A percentile compares a stretch with the other conserved stretches of the same genome.
Evolutionary conservation across 192 early-diverging fungal species (phyloP).

Genomic region (Coemansia sp.): DNA sequence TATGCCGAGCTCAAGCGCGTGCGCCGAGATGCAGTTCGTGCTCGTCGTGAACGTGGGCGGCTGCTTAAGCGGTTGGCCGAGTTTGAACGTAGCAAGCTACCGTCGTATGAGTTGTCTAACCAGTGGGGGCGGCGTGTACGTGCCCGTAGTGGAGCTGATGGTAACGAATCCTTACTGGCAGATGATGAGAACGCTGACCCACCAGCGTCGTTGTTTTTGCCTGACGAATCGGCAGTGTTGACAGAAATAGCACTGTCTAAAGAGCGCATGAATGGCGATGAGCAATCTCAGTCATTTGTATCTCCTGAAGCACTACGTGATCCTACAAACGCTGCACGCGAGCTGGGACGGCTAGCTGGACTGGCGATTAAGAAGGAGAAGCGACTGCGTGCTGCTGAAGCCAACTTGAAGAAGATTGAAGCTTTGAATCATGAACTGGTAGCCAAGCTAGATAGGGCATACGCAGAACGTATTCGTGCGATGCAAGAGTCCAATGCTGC

Average conservation of each 20-base stretch:
- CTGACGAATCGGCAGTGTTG: slow-evolving; percentile 30
- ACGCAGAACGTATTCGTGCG: slow-evolving; percentile 20
- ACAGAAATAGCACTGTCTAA: slow-evolving; percentile 16
- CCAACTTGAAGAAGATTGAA: slow-evolving; percentile 23
- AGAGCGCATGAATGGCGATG: not conserved
- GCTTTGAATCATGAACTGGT: slow-evolving; percentile 30
- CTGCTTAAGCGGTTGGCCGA: slow-evolving; percentile 43
- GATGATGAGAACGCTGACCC: slow-evolving; percentile 28
- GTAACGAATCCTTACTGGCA: slow-evolving; percentile 1
- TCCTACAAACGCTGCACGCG: slow-evolving; percentile 11
- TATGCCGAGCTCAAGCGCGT: slow-evolving; percentile 34
- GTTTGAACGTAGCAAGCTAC: slow-evolving; percentile 35
- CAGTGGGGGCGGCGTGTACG: slow-evolving; percentile 40
- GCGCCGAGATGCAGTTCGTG: slow-evolving; percentile 20
- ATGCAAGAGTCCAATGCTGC: slow-evolving; percentile 29
- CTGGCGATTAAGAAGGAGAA: slow-evolving; percentile 18
- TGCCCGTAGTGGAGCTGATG: slow-evolving; percentile 30
- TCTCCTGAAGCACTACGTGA: slow-evolving; percentile 12
- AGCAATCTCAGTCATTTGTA: not conserved
- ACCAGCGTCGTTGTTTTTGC: slow-evolving; percentile 30
- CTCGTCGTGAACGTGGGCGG: slow-evolving; percentile 31
- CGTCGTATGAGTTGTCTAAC: slow-evolving; percentile 40
- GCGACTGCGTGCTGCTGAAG: slow-evolving; percentile 9
- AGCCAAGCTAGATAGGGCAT: slow-evolving; percentile 27
- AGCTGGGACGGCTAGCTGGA: slow-evolving; percentile 19